Base-by-base conservation (phyloP, 2,329 filamentous ascomycete genomes). In the Dactylonectria macrodidyma region DNA sequence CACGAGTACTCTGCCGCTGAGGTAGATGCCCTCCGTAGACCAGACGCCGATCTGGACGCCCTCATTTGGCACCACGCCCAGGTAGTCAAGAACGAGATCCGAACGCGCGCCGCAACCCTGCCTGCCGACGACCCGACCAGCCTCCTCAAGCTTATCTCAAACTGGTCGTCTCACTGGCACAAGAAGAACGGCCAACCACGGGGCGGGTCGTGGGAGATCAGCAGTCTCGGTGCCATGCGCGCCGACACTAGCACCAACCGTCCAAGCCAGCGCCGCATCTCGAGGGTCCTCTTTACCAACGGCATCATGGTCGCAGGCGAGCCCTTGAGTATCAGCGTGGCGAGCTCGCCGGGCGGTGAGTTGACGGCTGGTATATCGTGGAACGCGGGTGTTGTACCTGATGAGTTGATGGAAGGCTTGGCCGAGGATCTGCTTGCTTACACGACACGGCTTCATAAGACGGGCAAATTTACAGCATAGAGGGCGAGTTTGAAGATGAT, bases 201-300 rank as follows among this genome's bases (percentile, higher is more conserved):
- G 10, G 75, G 79, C 2, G 71, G 72, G 3, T 84, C 85, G 1
- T 89, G 86, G 83, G 84, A 86, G 67, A 72, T 89, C 5, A 88
- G 85, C 67, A 90, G 89, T 71, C 66, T 89, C 5, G 88, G 88
- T 1, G 78, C 79, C 14, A 73, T 86, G n/a, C 73, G 77, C 5
- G 24, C 51, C 1, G 66, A 41, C 2, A 66, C 63, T 1, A 65
- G 52, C 3, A 83, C 22, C 22, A 30, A 44, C 26, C 8, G 33
- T 12, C 33, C 47, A 33, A 38, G 11, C 7, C 26, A 82, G 81
- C 67, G 69, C 19, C 56, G 34, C 3, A 81, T 88, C 26, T 79
- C 80, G 4, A 81, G 85, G n/a, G 75, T 81, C 19, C 70, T 88
- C 14, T 89, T 89, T 72, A 82, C 84, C 0, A 88, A 89, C 65